A percentile compares a stretch with the other conserved stretches of the same genome.
These are phyloP conservation scores for Podaxis sp. DNA, from an alignment of 768 basidiomycete genomes.

Conservation along the genomic window DNA sequence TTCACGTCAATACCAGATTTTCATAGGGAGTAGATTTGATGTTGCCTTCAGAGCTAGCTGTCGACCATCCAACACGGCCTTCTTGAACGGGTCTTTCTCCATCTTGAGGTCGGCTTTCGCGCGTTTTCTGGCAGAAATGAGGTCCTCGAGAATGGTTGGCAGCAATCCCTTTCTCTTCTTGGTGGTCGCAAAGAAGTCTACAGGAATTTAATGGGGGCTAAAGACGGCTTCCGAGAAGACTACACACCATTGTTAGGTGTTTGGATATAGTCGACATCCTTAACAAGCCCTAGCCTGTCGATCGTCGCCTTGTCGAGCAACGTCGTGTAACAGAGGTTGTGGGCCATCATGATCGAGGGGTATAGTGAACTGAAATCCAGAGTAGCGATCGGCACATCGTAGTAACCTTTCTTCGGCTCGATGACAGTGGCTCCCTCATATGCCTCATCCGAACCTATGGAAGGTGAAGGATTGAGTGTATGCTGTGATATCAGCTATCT, in stretches of 20 bases:
- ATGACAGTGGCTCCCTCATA: conserved; percentile 99
- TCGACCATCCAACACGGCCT: conserved; percentile 95
- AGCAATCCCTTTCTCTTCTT: conserved; percentile 82
- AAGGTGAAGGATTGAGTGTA: not conserved
- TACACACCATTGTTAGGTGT: conserved; percentile 91
- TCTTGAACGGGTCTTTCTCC: conserved; percentile 95
- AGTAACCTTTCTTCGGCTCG: conserved; percentile 94
- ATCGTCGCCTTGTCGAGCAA: conserved; percentile 81
- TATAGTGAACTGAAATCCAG: conserved; percentile 98
- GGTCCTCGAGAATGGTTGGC: conserved; percentile 90
- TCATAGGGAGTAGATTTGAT: not conserved
- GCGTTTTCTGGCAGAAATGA: conserved; percentile 89
- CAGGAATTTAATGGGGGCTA: not conserved
- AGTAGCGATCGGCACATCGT: conserved; percentile 95
- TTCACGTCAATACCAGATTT: not conserved
- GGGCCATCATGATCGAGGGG: conserved; percentile 99
- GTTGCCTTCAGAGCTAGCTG: conserved; percentile 92
- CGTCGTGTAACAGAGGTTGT: conserved; percentile 98
- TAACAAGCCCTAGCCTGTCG: conserved; percentile 72
- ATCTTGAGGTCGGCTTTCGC: conserved; percentile 96
- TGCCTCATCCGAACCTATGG: conserved; percentile 83
- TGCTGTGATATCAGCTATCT: conserved; percentile 2
- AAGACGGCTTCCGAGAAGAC: not conserved
- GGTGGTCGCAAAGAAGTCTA: conserved; percentile 84
- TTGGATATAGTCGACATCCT: conserved; percentile 88